Conservation (phyloP, 306 rosid genomes). For the Sphenostylis stenocarpa region DNA sequence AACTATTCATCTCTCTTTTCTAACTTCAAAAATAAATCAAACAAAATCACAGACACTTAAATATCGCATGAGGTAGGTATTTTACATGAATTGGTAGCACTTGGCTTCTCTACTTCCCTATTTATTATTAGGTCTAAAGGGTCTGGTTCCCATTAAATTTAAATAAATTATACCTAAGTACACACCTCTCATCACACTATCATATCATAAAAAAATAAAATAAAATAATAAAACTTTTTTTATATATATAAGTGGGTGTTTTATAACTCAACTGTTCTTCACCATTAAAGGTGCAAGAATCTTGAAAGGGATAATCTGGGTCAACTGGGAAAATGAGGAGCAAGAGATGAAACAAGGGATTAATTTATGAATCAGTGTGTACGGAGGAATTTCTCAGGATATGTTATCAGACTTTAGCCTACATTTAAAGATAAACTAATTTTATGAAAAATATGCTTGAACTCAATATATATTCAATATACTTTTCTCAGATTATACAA, state of each 20-base stretch:
- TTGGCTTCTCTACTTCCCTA: neutral
- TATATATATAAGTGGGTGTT: no score
- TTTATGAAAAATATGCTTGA: no score
- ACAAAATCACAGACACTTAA: neutral
- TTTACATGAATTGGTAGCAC: constrained; percentile 6
- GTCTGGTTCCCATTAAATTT: constrained; percentile 10
- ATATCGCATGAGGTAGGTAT: neutral
- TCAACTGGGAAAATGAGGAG: neutral
- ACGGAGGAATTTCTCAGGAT: neutral
- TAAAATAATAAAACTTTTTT: no score
- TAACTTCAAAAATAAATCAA: neutral
- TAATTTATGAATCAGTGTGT: neutral
- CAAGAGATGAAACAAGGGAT: neutral
- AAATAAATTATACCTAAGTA: neutral
- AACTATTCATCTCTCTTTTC: neutral
- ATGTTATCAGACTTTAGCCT: neutral
- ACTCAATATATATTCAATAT: no score
- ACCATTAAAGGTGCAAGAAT: neutral
- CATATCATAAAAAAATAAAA: neutral
- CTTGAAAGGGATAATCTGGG: neutral
- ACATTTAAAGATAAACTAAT: neutral
- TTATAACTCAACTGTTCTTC: no score
- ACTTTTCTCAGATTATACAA: no score
- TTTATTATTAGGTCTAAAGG: neutral
- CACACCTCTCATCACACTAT: neutral